A percentile compares a stretch with the other conserved stretches of the same genome.
Conservation (phyloP, 78 protist species). For the Dictyostelium intermedium region DNA sequence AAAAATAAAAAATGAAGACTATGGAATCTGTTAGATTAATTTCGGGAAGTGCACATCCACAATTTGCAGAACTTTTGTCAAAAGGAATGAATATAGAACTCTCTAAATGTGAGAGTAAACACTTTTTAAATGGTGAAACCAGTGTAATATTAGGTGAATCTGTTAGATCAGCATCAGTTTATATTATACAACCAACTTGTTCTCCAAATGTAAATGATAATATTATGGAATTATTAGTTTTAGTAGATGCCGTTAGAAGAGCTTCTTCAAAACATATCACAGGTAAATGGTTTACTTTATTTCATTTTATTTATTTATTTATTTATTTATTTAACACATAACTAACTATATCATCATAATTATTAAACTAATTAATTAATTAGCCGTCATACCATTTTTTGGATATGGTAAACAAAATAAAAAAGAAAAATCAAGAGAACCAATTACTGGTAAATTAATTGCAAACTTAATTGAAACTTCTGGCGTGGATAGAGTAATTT, state of each 20-base stretch:
- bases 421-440: constrained; percentile 83
- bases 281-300: constrained; percentile 20
- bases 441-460: constrained; percentile 89
- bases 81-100: constrained; percentile 67
- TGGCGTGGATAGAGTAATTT: constrained; percentile 91
- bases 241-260: constrained; percentile 85
- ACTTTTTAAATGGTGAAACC: constrained; percentile 85
- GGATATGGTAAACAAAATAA: constrained; percentile 83
- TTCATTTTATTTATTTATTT: neutral
- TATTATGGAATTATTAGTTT: constrained; percentile 90
- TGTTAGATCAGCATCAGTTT: constrained; percentile 81
- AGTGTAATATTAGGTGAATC: constrained; percentile 42
- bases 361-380: too few relatives aligned
- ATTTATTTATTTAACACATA: neutral
- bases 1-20: neutral
- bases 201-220: constrained; percentile 79
- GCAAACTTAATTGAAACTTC: constrained; percentile 88
- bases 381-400: constrained; percentile 89
- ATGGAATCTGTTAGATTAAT: constrained; percentile 64
- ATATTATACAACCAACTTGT: constrained; percentile 87
- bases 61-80: constrained; percentile 70
- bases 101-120: constrained; percentile 18
- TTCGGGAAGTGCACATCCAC: constrained; percentile 79
- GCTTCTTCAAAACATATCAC: constrained; percentile 87
- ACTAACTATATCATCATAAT: too few relatives aligned